phyloP scores from a whole-genome alignment of 2,329 filamentous ascomycete species.

The Penicillium hordei region DNA sequence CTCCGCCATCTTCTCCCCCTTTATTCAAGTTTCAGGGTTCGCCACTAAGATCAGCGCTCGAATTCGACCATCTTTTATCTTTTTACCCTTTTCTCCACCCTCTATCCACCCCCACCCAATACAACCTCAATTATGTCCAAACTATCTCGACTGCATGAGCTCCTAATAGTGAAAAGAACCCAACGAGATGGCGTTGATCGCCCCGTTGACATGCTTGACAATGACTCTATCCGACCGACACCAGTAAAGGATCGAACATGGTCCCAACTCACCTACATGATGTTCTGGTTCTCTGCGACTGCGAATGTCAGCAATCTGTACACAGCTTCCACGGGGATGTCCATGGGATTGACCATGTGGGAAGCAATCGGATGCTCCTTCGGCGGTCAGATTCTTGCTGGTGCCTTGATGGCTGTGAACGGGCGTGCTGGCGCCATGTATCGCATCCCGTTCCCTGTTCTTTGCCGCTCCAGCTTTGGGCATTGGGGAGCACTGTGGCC shows the following conservation, averaged over 20 bases:
- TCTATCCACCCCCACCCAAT: not conserved
- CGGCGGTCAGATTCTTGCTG: slow-evolving; percentile 43
- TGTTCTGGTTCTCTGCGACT: slow-evolving; percentile 45
- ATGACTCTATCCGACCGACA: slow-evolving; percentile 46
- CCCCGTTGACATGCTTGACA: slow-evolving; percentile 32
- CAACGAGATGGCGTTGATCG: slow-evolving; percentile 18
- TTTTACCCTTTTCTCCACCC: not conserved
- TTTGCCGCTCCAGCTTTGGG: slow-evolving; percentile 47
- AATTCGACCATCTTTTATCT: not conserved
- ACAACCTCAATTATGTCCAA: not conserved
- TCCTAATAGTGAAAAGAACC: slow-evolving; percentile 20
- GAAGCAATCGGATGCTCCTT: slow-evolving; percentile 46
- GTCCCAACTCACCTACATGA: slow-evolving; percentile 43
- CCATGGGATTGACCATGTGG: slow-evolving; percentile 52
- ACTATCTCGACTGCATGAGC: slow-evolving; percentile 15
- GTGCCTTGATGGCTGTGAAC: slow-evolving; percentile 42
- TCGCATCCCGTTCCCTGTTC: slow-evolving; percentile 46
- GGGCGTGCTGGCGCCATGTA: slow-evolving; percentile 47
- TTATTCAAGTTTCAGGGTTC: not conserved
- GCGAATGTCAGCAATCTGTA: slow-evolving; percentile 45
- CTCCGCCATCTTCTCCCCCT: not conserved
- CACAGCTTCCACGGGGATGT: slow-evolving; percentile 41
- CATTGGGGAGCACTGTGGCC: slow-evolving; percentile 50
- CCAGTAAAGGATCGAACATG: slow-evolving; percentile 44
- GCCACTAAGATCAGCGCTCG: not conserved